A percentile compares a stretch with the other conserved stretches of the same genome.
These are phyloP conservation scores for Metarhizium album DNA, from an alignment of 2,329 filamentous ascomycete genomes.

Conservation along the genomic window DNA sequence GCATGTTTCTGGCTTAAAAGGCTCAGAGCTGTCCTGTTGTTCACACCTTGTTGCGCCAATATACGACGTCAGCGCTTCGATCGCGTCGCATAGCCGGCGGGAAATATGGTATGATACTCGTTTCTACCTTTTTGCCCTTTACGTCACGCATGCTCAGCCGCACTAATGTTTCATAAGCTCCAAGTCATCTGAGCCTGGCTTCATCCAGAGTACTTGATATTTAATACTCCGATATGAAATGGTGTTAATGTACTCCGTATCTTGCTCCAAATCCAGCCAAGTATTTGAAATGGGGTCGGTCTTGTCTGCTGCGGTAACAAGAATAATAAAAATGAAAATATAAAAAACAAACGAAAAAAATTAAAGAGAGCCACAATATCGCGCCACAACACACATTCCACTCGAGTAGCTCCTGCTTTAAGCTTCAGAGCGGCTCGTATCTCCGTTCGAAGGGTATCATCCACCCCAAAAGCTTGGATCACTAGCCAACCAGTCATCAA, in stretches of 20 bases:
- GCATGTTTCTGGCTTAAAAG: not conserved
- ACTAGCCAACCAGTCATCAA: not conserved
- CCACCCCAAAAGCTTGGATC: not conserved
- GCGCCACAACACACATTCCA: not conserved
- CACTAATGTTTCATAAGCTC: not conserved
- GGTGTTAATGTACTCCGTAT: not conserved
- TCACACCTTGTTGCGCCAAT: not conserved
- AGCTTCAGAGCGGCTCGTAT: not conserved
- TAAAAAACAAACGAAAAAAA: not conserved
- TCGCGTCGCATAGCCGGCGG: not conserved
- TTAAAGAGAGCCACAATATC: not conserved
- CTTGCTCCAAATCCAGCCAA: no score
- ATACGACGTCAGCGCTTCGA: not conserved
- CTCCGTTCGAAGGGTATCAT: conserved; percentile 7
- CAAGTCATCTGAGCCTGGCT: not conserved
- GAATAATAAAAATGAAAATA: no score
- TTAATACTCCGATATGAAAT: not conserved
- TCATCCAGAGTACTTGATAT: not conserved
- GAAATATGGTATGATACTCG: not conserved
- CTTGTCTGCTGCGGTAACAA: no score
- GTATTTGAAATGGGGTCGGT: no score
- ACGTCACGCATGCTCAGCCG: not conserved
- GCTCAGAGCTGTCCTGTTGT: not conserved
- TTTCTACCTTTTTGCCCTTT: not conserved
- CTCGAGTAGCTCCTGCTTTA: not conserved